Base-by-base conservation (phyloP, 2,329 filamentous ascomycete genomes). In the Stromatinia cepivora region DNA sequence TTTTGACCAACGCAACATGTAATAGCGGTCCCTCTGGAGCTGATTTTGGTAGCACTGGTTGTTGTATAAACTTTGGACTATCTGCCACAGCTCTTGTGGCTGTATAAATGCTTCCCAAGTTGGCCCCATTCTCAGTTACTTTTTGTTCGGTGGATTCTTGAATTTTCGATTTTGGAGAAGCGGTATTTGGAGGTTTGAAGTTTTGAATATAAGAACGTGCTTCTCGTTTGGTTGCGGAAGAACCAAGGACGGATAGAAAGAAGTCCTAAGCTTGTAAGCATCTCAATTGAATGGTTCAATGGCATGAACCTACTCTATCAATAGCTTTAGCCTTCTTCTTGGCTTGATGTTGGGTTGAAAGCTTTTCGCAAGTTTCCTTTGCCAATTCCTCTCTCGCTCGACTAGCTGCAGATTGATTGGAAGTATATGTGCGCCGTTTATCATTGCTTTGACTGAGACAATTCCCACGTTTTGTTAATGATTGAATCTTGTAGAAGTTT, bases 181-280 rank as follows among this genome's bases (percentile, higher is more conserved):
- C 25, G 74, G 76, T 66, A 72, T 78, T 70, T 71, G 78, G 71
- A 11, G 81, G 81, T 63, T 88, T 89, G 79, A 97, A 97, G 71
- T 93, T 94, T 75, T 95, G 91, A 22, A 99, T 85, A 78, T 97
- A 99, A 50, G 92, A 89, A 80, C 92, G 94, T 61, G 94, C 93
- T 81, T 99, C 95, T 75, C 95, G 89, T 80, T 94, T 97, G 0
- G 94, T 97, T 8, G 94, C 92, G 15, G 93, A 93, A 25, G 94
- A 93, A 76, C 92, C 92, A 45, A 99, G 84, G 4, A 98, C 87
- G 22, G 93, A 94, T 45, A 96, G 85, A 75, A 97, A 90, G 76
- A 97, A 91, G 77, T 97, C 92, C 90, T 93, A 46, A n/a, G 45
- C 61, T n/a, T 53, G 36, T 73, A 36, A 75, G 70, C 39, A 50